Percentiles rank a stretch among this genome's conserved stretches.
These are phyloP conservation scores for Schwanniomyces yamadae DNA, from an alignment of 805 yeast species.

Conservation along the genomic window DNA sequence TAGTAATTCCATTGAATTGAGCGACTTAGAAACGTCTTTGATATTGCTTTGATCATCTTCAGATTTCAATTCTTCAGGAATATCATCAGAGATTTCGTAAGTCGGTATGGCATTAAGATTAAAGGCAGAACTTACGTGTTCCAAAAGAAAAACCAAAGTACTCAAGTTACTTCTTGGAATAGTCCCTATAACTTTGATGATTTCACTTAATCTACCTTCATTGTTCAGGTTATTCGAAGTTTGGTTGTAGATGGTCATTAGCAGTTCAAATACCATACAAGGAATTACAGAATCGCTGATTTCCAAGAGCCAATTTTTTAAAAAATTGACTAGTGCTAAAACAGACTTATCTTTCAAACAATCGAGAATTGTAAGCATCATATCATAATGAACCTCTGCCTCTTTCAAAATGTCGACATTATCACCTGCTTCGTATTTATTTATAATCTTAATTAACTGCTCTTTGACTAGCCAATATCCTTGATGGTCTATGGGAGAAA, in stretches of 20 bases:
- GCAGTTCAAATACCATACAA: slow-evolving; percentile 36
- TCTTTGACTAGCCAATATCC: slow-evolving; percentile 37
- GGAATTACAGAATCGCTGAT: slow-evolving; percentile 42
- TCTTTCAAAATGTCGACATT: slow-evolving; percentile 17
- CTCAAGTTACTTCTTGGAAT: slow-evolving; percentile 42
- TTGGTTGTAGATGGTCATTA: slow-evolving; percentile 17
- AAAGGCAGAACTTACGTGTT: slow-evolving; percentile 30
- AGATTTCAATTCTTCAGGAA: slow-evolving; percentile 12
- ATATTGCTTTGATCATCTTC: slow-evolving; percentile 5
- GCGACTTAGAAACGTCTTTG: slow-evolving; percentile 8
- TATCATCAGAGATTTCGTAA: slow-evolving; percentile 28
- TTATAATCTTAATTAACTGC: slow-evolving; percentile 22
- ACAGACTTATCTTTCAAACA: slow-evolving; percentile 8
- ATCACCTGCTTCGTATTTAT: slow-evolving; percentile 11
- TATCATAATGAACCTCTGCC: slow-evolving; percentile 18
- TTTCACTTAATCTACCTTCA: slow-evolving; percentile 14
- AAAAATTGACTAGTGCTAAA: slow-evolving; percentile 25
- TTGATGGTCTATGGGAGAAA: slow-evolving; percentile 29
- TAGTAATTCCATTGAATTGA: slow-evolving; percentile 36
- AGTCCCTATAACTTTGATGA: slow-evolving; percentile 26
- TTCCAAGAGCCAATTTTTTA: slow-evolving; percentile 42
- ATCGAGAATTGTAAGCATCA: slow-evolving; percentile 18
- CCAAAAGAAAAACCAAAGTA: slow-evolving; percentile 34
- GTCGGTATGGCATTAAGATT: slow-evolving; percentile 20
- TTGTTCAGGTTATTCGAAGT: slow-evolving; percentile 10